These are phyloP conservation scores for Neurospora intermedia DNA, from an alignment of 495 filamentous ascomycete species.

Conservation along the genomic window DNA sequence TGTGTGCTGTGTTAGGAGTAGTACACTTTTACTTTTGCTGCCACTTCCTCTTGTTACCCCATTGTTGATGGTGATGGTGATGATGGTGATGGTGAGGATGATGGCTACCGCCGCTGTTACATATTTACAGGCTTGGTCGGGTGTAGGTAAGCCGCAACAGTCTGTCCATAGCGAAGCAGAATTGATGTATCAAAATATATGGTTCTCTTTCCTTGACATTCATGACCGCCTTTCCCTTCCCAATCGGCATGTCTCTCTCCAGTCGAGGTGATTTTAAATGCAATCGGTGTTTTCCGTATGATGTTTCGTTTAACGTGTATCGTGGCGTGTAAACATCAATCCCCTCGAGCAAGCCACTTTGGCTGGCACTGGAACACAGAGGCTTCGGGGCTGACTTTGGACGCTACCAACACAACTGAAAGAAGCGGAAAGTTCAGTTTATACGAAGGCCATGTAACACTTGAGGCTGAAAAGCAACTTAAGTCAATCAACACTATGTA, in stretches of 20 bases:
- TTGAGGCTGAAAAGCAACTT: not conserved
- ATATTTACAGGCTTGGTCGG: too few species aligned
- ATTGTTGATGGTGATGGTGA: not conserved
- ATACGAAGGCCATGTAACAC: not conserved
- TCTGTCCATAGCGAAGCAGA: not conserved
- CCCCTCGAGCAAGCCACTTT: not conserved
- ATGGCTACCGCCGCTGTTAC: not conserved
- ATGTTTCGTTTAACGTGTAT: not conserved
- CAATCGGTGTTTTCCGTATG: too few species aligned
- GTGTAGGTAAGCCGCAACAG: too few species aligned
- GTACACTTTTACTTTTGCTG: not conserved
- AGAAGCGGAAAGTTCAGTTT: not conserved
- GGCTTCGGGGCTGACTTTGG: not conserved
- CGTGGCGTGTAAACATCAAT: not conserved
- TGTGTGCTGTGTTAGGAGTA: not conserved
- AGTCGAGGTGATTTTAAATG: too few species aligned
- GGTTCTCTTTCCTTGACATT: not conserved
- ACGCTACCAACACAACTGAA: not conserved
- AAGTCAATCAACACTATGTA: not conserved
- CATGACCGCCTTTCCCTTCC: not conserved
- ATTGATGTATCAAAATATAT: not conserved
- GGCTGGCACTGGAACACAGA: not conserved
- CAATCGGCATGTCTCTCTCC: not conserved
- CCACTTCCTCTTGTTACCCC: not conserved
- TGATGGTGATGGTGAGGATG: not conserved